phyloP scores from a whole-genome alignment of 179 eudicot genomes.

The Silene coronaria region DNA sequence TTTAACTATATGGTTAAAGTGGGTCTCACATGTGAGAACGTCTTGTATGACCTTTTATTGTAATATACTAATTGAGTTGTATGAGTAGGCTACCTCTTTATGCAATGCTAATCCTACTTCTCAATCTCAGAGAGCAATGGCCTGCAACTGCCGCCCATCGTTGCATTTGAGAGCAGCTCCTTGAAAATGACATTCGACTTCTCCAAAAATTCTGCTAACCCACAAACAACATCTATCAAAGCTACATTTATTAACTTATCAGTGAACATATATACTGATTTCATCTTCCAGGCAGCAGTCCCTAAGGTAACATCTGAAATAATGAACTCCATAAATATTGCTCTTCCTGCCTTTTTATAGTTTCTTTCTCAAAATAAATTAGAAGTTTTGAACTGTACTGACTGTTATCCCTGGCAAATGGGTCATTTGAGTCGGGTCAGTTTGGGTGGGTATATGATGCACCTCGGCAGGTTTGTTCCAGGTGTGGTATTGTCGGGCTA shows the following conservation, averaged over 20 bases:
- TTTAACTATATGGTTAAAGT: too few relatives aligned
- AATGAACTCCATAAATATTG: not conserved
- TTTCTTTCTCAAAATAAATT: too few relatives aligned
- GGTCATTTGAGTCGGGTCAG: too few relatives aligned
- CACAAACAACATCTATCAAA: constrained; percentile 60
- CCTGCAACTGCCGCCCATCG: constrained; percentile 51
- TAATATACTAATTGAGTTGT: not conserved
- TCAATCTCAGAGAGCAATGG: constrained; percentile 55
- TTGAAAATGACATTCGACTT: constrained; percentile 67
- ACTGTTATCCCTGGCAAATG: too few relatives aligned
- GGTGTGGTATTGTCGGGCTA: too few relatives aligned
- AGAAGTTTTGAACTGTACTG: too few relatives aligned
- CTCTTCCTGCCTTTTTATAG: too few relatives aligned
- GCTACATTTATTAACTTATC: constrained; percentile 75
- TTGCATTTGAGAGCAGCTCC: constrained; percentile 83
- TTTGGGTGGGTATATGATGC: too few relatives aligned
- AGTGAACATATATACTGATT: constrained; percentile 49
- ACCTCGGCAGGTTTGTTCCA: too few relatives aligned
- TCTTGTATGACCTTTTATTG: too few relatives aligned
- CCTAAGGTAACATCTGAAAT: constrained; percentile 62
- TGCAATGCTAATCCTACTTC: constrained; percentile 19
- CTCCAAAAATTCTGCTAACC: constrained; percentile 64
- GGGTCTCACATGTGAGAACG: too few relatives aligned
- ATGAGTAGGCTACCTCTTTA: not conserved
- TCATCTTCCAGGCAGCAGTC: constrained; percentile 93